Conservation (phyloP, 495 filamentous ascomycete genomes). For the Tetracladium marchalianum region DNA sequence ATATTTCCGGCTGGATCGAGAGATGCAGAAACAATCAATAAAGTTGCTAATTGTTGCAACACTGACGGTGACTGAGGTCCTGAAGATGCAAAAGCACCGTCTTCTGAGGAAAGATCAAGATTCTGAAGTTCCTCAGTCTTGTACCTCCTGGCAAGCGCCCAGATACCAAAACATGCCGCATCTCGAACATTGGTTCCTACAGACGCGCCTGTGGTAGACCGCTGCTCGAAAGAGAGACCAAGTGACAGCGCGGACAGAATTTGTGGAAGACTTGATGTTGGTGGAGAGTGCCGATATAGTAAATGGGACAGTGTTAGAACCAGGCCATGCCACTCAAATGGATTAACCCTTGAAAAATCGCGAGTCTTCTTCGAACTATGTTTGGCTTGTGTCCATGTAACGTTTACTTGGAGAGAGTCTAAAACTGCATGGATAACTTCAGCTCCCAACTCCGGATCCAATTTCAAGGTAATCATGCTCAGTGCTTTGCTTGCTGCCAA, state of each 20-base stretch:
- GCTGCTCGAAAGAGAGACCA: constrained; percentile 77
- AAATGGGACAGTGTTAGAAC: constrained; percentile 80
- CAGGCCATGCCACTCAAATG: constrained; percentile 83
- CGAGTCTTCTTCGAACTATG: constrained; percentile 27
- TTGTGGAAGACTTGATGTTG: constrained; percentile 51
- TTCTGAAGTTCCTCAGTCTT: constrained; percentile 65
- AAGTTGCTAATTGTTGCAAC: constrained; percentile 65
- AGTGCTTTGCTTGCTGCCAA: constrained; percentile 88
- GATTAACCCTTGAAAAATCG: constrained; percentile 63
- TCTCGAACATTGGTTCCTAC: constrained; percentile 93
- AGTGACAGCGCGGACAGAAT: constrained; percentile 62
- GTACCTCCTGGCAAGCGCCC: constrained; percentile 84
- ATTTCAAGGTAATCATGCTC: constrained; percentile 69
- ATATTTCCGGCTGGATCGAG: constrained; percentile 90
- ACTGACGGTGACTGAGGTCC: constrained; percentile 36
- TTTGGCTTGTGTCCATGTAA: constrained; percentile 41
- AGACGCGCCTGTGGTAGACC: constrained; percentile 67
- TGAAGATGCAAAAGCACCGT: constrained; percentile 1
- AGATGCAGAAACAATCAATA: constrained; percentile 72
- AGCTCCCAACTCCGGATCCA: constrained; percentile 67
- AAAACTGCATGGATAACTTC: constrained; percentile 83
- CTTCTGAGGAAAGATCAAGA: constrained; percentile 35
- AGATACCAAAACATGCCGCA: constrained; percentile 91
- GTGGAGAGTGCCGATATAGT: constrained; percentile 67
- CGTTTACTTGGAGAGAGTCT: constrained; percentile 62